Evolutionary conservation across 768 basidiomycete species (phyloP).

Genomic region (Psilocybe subaeruginosa): DNA sequence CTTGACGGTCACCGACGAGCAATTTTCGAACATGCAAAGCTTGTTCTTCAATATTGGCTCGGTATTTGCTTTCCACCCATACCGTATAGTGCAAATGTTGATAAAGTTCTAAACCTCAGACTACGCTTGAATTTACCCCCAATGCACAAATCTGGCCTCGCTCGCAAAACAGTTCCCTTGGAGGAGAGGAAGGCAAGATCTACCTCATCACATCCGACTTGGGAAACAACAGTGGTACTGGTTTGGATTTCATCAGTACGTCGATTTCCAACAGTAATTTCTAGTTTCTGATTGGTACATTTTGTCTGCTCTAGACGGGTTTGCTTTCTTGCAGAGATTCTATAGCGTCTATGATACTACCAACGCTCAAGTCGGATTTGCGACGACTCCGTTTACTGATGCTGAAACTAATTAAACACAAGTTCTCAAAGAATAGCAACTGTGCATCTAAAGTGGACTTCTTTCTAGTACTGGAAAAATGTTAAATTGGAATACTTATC

Average conservation of each 20-base stretch:
- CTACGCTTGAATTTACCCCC: conserved; percentile 52
- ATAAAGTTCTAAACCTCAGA: conserved; percentile 24
- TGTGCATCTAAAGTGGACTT: not conserved
- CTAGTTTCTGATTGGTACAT: not conserved
- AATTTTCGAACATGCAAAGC: conserved; percentile 52
- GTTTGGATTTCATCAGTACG: conserved; percentile 65
- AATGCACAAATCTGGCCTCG: conserved; percentile 74
- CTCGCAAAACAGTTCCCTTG: conserved; percentile 49
- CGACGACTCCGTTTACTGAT: conserved; percentile 37
- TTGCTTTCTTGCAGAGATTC: conserved; percentile 62
- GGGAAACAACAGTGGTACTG: conserved; percentile 49
- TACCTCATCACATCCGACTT: conserved; percentile 58
- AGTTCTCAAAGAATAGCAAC: no score
- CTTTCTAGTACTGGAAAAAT: not conserved
- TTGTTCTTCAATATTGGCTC: conserved; percentile 55
- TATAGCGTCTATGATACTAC: conserved; percentile 56
- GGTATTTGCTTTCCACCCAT: conserved; percentile 25
- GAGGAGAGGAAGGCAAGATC: conserved; percentile 52
- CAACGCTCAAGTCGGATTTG: conserved; percentile 39
- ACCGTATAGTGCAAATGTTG: no score
- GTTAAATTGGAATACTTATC: no score
- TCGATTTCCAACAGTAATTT: conserved; percentile 2
- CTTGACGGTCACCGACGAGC: conserved; percentile 50
- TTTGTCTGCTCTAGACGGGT: conserved; percentile 44
- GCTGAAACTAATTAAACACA: conserved; percentile 35